Evolutionary conservation across 83 land plant genomes (phyloP).

Genomic region (Picea abies): DNA sequence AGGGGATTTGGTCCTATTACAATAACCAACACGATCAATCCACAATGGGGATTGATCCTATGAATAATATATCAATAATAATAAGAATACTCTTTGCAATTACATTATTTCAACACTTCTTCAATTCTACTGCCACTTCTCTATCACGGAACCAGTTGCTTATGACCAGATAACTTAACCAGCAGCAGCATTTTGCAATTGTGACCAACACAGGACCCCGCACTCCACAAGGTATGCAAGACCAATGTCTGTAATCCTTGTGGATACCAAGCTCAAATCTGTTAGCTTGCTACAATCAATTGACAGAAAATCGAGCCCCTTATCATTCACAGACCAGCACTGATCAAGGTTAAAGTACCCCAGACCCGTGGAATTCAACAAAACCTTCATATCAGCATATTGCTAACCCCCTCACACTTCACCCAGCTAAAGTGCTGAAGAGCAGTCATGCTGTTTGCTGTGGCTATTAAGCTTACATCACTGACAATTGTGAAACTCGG

Average conservation of each 20-base stretch:
- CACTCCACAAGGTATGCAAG: constrained; percentile 25
- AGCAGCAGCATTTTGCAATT: constrained; percentile 30
- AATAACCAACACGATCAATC: no score
- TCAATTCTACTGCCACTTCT: constrained; percentile 16
- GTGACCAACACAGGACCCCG: constrained; percentile 39
- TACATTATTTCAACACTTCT: constrained; percentile 19
- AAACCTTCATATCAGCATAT: constrained; percentile 11
- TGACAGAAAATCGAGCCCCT: constrained; percentile 35
- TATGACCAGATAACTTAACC: constrained; percentile 34
- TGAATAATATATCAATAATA: no score
- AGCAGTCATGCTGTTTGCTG: constrained; percentile 15
- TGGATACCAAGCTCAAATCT: constrained; percentile 41
- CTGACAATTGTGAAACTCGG: constrained; percentile 40
- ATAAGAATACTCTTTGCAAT: no score
- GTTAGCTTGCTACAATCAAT: constrained; percentile 25
- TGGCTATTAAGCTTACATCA: constrained; percentile 29
- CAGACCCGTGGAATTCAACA: constrained; percentile 27
- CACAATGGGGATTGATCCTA: no score
- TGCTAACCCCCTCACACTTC: constrained; percentile 31
- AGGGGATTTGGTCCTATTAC: no score
- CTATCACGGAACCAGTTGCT: constrained; percentile 35
- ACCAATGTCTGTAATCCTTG: constrained; percentile 42
- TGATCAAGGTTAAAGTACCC: constrained; percentile 40
- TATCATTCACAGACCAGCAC: constrained; percentile 43
- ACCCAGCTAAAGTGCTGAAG: constrained; percentile 31